phyloP scores from a whole-genome alignment of 1,139 yeast species.

The Kodamaea plutei region DNA sequence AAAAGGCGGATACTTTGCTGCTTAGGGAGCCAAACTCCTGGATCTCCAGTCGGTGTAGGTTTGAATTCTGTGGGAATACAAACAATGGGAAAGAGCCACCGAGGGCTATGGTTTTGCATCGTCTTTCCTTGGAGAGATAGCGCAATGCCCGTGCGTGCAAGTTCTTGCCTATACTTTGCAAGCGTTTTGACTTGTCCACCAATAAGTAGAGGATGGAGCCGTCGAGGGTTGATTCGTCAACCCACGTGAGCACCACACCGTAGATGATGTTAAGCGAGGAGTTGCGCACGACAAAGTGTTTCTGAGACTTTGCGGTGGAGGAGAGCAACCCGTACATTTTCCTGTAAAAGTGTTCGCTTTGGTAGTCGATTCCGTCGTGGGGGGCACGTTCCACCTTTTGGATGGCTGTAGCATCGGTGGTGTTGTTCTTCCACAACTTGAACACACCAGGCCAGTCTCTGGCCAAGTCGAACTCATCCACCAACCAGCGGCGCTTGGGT shows the following conservation, averaged over 20 bases:
- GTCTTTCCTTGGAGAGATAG: constrained; percentile 44
- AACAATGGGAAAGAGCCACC: constrained; percentile 55
- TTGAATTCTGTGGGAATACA: constrained; percentile 34
- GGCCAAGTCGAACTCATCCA: constrained; percentile 50
- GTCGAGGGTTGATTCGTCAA: constrained; percentile 25
- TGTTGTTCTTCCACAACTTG: constrained; percentile 36
- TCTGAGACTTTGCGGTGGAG: constrained; percentile 26
- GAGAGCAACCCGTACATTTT: constrained; percentile 30
- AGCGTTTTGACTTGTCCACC: constrained; percentile 54
- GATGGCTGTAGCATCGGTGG: constrained; percentile 12
- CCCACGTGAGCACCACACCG: constrained; percentile 60
- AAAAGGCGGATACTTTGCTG: constrained; percentile 24
- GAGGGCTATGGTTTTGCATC: constrained; percentile 39
- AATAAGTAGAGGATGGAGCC: constrained; percentile 50
- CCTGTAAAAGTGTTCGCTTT: constrained; percentile 28
- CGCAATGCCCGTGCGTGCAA: constrained; percentile 53
- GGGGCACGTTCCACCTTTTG: constrained; percentile 7
- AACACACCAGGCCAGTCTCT: constrained; percentile 52
- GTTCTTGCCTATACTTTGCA: constrained; percentile 57
- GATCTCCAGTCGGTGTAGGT: constrained; percentile 10
- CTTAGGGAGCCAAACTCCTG: background rate
- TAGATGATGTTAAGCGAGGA: constrained; percentile 53
- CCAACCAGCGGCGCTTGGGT: constrained; percentile 54
- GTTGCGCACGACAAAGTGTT: constrained; percentile 59
- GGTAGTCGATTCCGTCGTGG: constrained; percentile 19